Evolutionary conservation across 768 basidiomycete species (phyloP), one percentile per base, ranked within the genome.

Genomic region (Russula sp.): DNA sequence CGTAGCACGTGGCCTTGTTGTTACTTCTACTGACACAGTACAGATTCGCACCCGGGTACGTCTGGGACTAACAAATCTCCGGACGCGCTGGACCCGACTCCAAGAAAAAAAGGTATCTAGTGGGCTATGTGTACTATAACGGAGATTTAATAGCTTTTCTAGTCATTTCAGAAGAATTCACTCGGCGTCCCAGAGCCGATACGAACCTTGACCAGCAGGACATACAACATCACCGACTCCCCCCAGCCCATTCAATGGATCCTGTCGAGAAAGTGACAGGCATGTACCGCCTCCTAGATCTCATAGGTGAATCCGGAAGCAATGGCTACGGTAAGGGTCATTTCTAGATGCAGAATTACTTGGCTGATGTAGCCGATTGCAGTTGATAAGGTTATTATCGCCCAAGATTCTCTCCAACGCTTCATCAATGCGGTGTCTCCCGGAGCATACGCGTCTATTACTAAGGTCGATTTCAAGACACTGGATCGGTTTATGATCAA

Each of bases 351-450:
- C 1, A 18, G 16, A 44, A 16, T 6, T 10, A 0, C 22, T 35
- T 6, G 22, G n/a, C n/a, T 59, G 2, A 57, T 5, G 16, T 32
- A 16, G 20, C 18, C 16, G 3, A 54, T 18, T 18, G 13, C 60
- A 84, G 84, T 84, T 49, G 82, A 84, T 64, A 86, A 87, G 68
- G 78, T 86, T 27, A 27, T 86, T 71, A 85, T 86, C 37, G 74
- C 75, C 3, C 82, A 84, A 69, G 74, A 77, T 3, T 80, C 81
- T 1, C 71, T 86, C 10, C 72, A 73, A 64, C 63, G 72, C 4
- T 78, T 85, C 50, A 77, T 83, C 66, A 81, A 85, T 55, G 69
- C 68, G n/a, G 40, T 84, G 8, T 75, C 67, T 54, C 82, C 84
- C 0, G 78, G 81, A 0, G 78, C 85, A 7, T 86, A 84, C 65